Base-by-base conservation (phyloP, 139 green algal genomes). In the Astrephomene gubernaculifera region DNA sequence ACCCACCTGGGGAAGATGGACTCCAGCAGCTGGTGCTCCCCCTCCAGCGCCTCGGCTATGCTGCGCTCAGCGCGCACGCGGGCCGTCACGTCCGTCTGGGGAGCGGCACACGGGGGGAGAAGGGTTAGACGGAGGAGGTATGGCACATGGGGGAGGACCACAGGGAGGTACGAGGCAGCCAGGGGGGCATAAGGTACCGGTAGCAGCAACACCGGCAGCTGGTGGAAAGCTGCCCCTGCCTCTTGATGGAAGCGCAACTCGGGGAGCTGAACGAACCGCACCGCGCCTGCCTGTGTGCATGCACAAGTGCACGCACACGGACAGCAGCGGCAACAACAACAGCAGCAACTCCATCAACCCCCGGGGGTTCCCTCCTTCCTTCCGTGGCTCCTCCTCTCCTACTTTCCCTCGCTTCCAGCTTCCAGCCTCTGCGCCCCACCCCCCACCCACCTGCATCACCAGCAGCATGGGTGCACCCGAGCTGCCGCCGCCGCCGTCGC, bases 1-100 rank as follows among this genome's bases (percentile, higher is more conserved):
- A 22, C 45, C 31, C 49, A 80, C 72, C 72, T 68, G 31, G 72
- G 72, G 72, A 80, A 80, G 49, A 80, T 80, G 72, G 9, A 63
- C 72, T 80, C 72, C 31, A 80, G 72, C 31, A 80, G 72, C 49
- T 24, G 5, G 49, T 80, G 72, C 72, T 80, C 72, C 49, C 45
- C 45, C 72, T 80, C 72, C 45, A 80, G 72, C 45, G 67, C 49
- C 49, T 45, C 19, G 21, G 72, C 72, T 21, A 80, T 65, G 33
- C 21, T 29, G 1, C 72, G 72, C 72, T 80, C 72, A 24, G 72
- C 72, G 4, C 21, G 45, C 7, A 80, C 72, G 72, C 72, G 72
- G 21, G 72, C 49, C 31, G 45, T 80, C 21, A 80, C 72, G 49
- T 80, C 72, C 14, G 49, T 80, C 72, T 80, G 72, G 17, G 57